Percentiles rank a stretch among this genome's conserved stretches.
Conservation (phyloP, 192 early-diverging fungal species). For the Linnemannia hyalina region DNA sequence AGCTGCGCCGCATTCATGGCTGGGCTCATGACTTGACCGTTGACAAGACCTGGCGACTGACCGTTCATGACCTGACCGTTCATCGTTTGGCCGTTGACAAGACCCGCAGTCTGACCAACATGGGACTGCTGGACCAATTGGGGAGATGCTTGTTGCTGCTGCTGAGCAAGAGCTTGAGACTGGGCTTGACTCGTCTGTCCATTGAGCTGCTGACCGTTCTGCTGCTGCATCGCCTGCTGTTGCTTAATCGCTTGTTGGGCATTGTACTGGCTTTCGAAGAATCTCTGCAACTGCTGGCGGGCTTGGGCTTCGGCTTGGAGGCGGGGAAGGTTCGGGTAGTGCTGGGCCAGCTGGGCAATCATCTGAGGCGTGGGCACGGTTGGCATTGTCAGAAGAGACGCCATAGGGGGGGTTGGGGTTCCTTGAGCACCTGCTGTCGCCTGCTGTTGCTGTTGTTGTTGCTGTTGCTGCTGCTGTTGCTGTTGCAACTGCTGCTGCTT, state of each 20-base stretch:
- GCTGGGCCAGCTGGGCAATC: constrained; percentile 48
- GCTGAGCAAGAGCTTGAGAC: background rate
- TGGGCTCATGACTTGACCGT: constrained; percentile 30
- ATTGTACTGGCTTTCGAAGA: constrained; percentile 57
- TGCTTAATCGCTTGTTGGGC: constrained; percentile 17
- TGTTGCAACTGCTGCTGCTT: constrained; percentile 41
- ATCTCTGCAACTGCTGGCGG: constrained; percentile 53
- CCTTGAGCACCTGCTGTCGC: constrained; percentile 17
- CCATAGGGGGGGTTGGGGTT: constrained; percentile 35
- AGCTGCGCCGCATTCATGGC: constrained; percentile 38
- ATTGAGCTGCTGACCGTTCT: constrained; percentile 33
- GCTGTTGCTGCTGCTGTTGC: constrained; percentile 39
- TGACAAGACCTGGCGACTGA: constrained; percentile 11
- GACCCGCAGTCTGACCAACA: background rate
- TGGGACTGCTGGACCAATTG: constrained; percentile 31
- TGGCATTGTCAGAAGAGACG: constrained; percentile 25
- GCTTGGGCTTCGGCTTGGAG: constrained; percentile 48
- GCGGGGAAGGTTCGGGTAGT: constrained; percentile 43
- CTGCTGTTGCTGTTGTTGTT: constrained; percentile 51
- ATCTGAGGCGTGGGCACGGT: constrained; percentile 46
- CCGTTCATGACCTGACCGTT: background rate
- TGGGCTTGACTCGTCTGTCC: constrained; percentile 24
- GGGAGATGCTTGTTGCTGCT: constrained; percentile 40
- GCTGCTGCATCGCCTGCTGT: constrained; percentile 37
- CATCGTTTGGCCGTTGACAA: constrained; percentile 45